These are phyloP conservation scores for Crepidotus variabilis DNA, from an alignment of 768 basidiomycete genomes.

Conservation along the genomic window DNA sequence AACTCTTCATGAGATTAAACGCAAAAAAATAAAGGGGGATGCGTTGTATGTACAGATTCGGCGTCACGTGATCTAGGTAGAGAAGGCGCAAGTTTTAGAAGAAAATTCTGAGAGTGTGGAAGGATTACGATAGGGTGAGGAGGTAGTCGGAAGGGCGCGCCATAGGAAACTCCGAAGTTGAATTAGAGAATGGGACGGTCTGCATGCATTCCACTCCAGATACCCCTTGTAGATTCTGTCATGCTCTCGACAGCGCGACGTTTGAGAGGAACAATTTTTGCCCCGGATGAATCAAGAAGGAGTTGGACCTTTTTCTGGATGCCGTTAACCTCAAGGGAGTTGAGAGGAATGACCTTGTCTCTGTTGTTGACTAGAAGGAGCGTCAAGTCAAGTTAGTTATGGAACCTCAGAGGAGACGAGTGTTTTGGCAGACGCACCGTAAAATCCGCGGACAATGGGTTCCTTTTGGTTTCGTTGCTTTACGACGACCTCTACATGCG, in stretches of 20 bases:
- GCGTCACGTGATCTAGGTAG: conserved; percentile 27
- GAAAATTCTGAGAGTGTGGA: conserved; percentile 3
- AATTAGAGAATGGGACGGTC: conserved; percentile 52
- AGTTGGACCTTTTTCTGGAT: conserved; percentile 79
- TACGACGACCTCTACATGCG: conserved; percentile 84
- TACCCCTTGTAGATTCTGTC: conserved; percentile 78
- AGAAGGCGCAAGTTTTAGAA: conserved; percentile 1
- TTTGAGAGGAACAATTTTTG: conserved; percentile 80
- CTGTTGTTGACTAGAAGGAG: conserved; percentile 68
- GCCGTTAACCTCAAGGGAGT: conserved; percentile 67
- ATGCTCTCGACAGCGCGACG: conserved; percentile 73
- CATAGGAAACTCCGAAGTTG: background rate
- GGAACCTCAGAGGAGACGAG: conserved; percentile 5
- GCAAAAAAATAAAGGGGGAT: conserved; percentile 24
- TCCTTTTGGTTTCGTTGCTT: conserved; percentile 70
- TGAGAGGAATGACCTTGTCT: conserved; percentile 84
- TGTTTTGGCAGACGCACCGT: conserved; percentile 44
- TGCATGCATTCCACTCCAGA: conserved; percentile 88
- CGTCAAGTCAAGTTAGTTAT: conserved; percentile 17
- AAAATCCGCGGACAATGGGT: conserved; percentile 81
- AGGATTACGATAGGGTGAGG: conserved; percentile 4
- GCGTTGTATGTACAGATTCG: conserved; percentile 20
- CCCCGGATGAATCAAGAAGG: conserved; percentile 82
- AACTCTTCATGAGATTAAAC: conserved; percentile 11
- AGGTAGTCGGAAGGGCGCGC: background rate